Evolutionary conservation across 2,329 filamentous ascomycete species (phyloP).

Genomic region (Colletotrichum lentis): DNA sequence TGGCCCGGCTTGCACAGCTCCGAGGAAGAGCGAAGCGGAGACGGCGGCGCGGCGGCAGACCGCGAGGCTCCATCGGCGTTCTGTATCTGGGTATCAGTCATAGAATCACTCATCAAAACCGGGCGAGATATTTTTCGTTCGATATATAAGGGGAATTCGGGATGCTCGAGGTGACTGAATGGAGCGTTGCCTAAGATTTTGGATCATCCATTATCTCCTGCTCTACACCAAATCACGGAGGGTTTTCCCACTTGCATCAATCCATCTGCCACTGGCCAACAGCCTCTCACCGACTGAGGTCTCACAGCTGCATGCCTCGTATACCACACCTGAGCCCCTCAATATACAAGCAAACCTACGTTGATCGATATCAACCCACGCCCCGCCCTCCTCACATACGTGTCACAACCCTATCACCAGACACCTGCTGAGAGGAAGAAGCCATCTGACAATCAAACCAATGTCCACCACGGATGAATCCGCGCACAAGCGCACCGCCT

Average conservation of each 20-base stretch:
- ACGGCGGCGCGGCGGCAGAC: background rate
- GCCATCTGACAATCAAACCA: conserved; percentile 26
- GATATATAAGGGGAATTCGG: background rate
- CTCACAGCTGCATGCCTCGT: background rate
- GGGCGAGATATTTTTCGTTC: background rate
- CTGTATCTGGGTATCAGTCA: conserved; percentile 17
- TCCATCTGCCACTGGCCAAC: background rate
- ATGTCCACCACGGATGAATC: conserved; percentile 24
- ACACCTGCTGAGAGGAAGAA: background rate
- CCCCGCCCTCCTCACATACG: background rate
- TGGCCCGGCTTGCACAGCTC: conserved; percentile 13
- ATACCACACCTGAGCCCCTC: background rate
- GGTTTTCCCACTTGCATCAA: background rate
- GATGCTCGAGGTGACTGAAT: background rate
- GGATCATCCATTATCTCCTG: background rate
- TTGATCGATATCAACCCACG: background rate
- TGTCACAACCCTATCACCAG: background rate
- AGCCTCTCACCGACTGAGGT: conserved; percentile 7
- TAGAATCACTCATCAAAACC: conserved; percentile 7
- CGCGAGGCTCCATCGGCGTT: background rate
- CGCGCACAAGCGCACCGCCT: conserved; percentile 36
- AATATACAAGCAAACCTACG: background rate
- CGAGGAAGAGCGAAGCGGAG: conserved; percentile 15
- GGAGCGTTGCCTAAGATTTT: background rate
- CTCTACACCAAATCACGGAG: background rate